These are phyloP conservation scores for Malus domestica DNA, from an alignment of 306 rosid species.

Conservation along the genomic window DNA sequence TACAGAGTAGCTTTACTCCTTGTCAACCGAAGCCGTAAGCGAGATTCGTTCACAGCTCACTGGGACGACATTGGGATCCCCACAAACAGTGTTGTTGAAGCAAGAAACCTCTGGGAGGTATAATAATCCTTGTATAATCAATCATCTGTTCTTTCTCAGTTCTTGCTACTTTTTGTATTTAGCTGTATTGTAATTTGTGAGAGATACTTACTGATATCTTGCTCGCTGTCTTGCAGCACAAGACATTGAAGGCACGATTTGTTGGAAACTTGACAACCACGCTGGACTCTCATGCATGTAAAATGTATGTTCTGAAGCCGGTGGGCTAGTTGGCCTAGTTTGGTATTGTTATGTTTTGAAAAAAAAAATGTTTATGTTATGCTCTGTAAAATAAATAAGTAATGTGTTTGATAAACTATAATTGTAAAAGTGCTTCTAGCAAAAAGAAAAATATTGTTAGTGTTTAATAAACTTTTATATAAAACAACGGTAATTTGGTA, in stretches of 20 bases:
- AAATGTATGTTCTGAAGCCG: conserved; percentile 71
- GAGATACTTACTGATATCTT: background rate
- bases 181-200: background rate
- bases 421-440: too few relatives aligned
- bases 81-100: conserved; percentile 44
- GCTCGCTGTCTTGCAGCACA: conserved; percentile 49
- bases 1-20: conserved; percentile 64
- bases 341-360: too few relatives aligned
- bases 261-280: conserved; percentile 58
- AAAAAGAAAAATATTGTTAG: too few relatives aligned
- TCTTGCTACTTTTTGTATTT: background rate
- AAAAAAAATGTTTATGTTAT: accelerated
- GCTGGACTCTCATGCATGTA: conserved; percentile 56
- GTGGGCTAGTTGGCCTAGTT: background rate
- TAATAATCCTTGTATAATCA: background rate
- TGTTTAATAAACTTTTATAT: too few relatives aligned
- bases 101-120: conserved; percentile 96
- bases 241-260: conserved; percentile 45
- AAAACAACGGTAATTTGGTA: too few relatives aligned
- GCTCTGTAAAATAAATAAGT: too few relatives aligned
- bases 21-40: conserved; percentile 52
- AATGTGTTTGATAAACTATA: too few relatives aligned
- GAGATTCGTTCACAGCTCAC: conserved; percentile 33
- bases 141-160: background rate
- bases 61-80: conserved; percentile 97